Conservation (phyloP, 75 land plant species). For the Cupressus sempervirens region DNA sequence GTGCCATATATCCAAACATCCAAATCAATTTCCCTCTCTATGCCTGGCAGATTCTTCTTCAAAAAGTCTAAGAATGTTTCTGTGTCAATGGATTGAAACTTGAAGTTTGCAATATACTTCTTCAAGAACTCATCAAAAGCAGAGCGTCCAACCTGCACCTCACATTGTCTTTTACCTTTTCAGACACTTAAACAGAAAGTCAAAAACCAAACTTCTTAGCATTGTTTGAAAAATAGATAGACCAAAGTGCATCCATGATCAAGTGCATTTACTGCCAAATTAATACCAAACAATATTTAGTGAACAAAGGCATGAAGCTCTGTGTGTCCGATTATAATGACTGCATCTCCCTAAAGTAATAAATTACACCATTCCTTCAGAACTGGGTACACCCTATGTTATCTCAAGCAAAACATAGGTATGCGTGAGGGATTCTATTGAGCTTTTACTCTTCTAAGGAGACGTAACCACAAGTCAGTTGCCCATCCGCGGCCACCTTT, state of each 20-base stretch:
- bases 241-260: background rate
- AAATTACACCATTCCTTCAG: background rate
- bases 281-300: background rate
- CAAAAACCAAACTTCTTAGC: conserved; percentile 4
- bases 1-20: conserved; percentile 62
- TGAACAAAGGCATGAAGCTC: background rate
- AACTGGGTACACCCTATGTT: background rate
- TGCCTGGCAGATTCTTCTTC: conserved; percentile 61
- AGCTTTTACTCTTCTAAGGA: background rate
- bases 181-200: background rate
- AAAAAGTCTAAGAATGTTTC: conserved; percentile 73
- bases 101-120: conserved; percentile 73
- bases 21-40: conserved; percentile 61
- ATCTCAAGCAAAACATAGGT: background rate
- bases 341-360: background rate
- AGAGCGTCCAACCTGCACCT: conserved; percentile 59
- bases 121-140: conserved; percentile 78
- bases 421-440: background rate
- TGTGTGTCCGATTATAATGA: background rate
- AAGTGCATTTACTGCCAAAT: background rate
- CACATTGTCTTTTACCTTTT: background rate
- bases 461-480: background rate
- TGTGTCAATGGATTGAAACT: conserved; percentile 79
- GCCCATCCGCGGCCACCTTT: background rate
- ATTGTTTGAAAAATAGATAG: background rate